Percentiles rank a stretch among this genome's conserved stretches.
Evolutionary conservation across 768 basidiomycete genomes (phyloP).

Genomic region (Boletellus ananiceps): DNA sequence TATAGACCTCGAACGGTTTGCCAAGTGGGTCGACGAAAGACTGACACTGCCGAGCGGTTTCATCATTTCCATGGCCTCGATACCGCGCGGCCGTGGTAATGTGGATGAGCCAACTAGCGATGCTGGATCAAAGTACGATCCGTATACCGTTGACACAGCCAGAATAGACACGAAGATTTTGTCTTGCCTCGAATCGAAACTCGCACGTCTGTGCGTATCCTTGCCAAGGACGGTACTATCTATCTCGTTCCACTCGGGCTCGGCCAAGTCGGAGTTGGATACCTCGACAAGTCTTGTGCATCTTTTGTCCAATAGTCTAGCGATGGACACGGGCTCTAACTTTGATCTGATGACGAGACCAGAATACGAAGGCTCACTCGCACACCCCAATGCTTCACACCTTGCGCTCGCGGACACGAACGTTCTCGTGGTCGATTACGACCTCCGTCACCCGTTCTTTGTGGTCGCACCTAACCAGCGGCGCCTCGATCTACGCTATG

Average conservation of each 20-base stretch:
- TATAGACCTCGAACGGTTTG: slow-evolving; percentile 37
- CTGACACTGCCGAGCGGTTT: slow-evolving; percentile 29
- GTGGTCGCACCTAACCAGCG: not conserved
- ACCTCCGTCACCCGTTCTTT: slow-evolving; percentile 46
- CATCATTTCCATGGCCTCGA: slow-evolving; percentile 33
- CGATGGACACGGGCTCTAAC: not conserved
- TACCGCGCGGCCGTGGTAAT: slow-evolving; percentile 9
- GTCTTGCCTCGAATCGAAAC: slow-evolving; percentile 20
- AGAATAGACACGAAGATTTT: slow-evolving; percentile 11
- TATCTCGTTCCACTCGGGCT: slow-evolving; percentile 6
- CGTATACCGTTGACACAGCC: slow-evolving; percentile 2
- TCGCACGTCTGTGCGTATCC: slow-evolving; percentile 12
- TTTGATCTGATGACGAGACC: slow-evolving; percentile 11
- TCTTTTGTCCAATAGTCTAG: slow-evolving; percentile 13
- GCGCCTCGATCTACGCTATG: slow-evolving; percentile 37
- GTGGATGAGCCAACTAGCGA: not conserved
- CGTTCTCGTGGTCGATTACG: slow-evolving; percentile 52
- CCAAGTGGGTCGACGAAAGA: slow-evolving; percentile 34
- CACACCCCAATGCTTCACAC: slow-evolving; percentile 13
- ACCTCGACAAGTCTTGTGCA: slow-evolving; percentile 14
- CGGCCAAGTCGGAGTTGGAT: not conserved
- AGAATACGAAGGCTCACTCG: slow-evolving; percentile 11
- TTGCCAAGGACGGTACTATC: slow-evolving; percentile 5
- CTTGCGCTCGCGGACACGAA: slow-evolving; percentile 29
- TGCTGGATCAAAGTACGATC: not conserved